A percentile compares a stretch with the other conserved stretches of the same genome.
phyloP scores from a whole-genome alignment of 805 yeast genomes.

The Candida ponderosae region DNA sequence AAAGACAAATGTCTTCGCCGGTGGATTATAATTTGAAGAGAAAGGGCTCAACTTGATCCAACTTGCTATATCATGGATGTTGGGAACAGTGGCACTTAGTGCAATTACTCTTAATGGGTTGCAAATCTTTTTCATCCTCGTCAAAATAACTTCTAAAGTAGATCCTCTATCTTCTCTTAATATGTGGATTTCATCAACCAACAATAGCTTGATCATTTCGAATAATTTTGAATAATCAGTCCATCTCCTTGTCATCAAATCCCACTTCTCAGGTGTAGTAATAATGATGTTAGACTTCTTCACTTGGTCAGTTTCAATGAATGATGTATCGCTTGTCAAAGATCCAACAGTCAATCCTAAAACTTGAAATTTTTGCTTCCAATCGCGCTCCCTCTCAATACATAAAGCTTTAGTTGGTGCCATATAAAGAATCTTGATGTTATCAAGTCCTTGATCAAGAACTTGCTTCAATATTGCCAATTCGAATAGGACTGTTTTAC shows the following conservation, averaged over 20 bases:
- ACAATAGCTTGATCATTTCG: constrained; percentile 35
- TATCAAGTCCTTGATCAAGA: constrained; percentile 16
- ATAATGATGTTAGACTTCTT: constrained; percentile 44
- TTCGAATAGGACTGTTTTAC: constrained; percentile 49
- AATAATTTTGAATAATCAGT: constrained; percentile 31
- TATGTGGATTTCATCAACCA: constrained; percentile 41
- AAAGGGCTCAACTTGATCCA: constrained; percentile 30
- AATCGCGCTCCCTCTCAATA: constrained; percentile 37
- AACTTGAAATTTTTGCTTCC: constrained; percentile 33
- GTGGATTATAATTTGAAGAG: constrained; percentile 5
- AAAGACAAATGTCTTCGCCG: constrained; percentile 32
- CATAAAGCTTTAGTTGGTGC: constrained; percentile 59
- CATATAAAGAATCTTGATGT: constrained; percentile 35
- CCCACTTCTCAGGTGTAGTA: constrained; percentile 61
- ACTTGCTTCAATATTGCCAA: constrained; percentile 36
- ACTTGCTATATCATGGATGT: constrained; percentile 36
- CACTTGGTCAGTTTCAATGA: constrained; percentile 35
- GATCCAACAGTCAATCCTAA: constrained; percentile 37
- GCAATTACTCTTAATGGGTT: constrained; percentile 33
- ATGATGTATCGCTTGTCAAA: constrained; percentile 47
- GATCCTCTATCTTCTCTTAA: constrained; percentile 40
- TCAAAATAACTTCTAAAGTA: constrained; percentile 37
- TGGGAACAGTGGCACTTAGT: constrained; percentile 47
- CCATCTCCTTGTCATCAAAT: constrained; percentile 45
- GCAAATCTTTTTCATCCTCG: constrained; percentile 37